Conservation (phyloP, 108 stramenopile species). For the Stephanodiscus minutulus region DNA sequence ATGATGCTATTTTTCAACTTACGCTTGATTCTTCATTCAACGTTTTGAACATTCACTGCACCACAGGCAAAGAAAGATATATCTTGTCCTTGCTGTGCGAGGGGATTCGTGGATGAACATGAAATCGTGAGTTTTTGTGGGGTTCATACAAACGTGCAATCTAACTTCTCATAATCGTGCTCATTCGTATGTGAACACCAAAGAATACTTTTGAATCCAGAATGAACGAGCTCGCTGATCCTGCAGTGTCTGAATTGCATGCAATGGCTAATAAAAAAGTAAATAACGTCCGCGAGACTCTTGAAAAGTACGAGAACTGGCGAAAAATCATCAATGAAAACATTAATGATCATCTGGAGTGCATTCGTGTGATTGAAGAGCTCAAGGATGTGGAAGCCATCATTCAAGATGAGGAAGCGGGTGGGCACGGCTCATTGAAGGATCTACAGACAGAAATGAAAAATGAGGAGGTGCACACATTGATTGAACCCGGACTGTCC, state of each 20-base stretch:
- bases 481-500: too few species aligned
- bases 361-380: slow-evolving; percentile 54
- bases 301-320: slow-evolving; percentile 58
- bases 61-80: slow-evolving; percentile 12
- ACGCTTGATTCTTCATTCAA: slow-evolving; percentile 1
- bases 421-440: slow-evolving; percentile 29
- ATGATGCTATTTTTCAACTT: background rate
- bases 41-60: background rate
- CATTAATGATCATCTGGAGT: slow-evolving; percentile 50
- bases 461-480: slow-evolving; percentile 27
- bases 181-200: slow-evolving; percentile 7
- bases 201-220: slow-evolving; percentile 22
- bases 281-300: slow-evolving; percentile 8
- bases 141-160: background rate
- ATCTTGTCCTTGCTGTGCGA: slow-evolving; percentile 43
- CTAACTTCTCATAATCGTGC: slow-evolving; percentile 26
- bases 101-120: slow-evolving; percentile 19
- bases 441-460: slow-evolving; percentile 41
- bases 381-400: slow-evolving; percentile 54
- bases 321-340: slow-evolving; percentile 35
- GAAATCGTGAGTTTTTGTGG: slow-evolving; percentile 27
- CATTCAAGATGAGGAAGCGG: slow-evolving; percentile 40
- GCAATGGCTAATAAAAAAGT: slow-evolving; percentile 15
- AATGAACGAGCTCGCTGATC: slow-evolving; percentile 43
- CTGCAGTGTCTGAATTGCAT: slow-evolving; percentile 36